These are phyloP conservation scores for Russula ochroleuca DNA, from an alignment of 768 basidiomycete species.

Conservation along the genomic window DNA sequence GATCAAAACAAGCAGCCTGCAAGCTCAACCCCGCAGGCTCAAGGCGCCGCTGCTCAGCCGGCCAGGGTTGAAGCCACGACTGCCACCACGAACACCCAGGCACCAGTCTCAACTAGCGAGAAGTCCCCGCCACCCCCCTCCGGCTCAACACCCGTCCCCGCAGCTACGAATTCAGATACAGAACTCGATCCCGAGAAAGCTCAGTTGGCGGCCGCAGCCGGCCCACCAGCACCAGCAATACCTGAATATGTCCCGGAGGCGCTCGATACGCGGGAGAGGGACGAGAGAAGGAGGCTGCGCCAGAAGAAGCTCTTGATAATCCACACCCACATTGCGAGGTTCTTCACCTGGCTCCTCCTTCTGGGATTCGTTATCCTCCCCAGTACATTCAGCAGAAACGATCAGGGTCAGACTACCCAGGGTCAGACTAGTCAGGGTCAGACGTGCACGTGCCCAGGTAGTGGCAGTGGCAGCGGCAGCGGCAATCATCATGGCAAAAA, in stretches of 20 bases:
- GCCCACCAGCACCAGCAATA: background rate
- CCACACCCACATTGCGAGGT: background rate
- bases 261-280: background rate
- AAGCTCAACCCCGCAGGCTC: background rate
- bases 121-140: background rate
- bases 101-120: background rate
- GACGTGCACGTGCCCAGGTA: no score
- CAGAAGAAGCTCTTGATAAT: background rate
- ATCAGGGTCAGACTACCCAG: no score
- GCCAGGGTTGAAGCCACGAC: background rate
- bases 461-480: no score
- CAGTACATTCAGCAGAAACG: background rate
- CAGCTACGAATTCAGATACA: background rate
- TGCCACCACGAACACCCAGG: background rate
- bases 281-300: background rate
- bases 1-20: background rate
- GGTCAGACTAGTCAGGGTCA: no score
- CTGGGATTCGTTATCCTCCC: constrained; percentile 3
- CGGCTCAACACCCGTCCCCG: background rate
- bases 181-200: background rate
- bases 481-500: no score
- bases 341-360: constrained; percentile 4
- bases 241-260: no score
- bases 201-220: background rate
- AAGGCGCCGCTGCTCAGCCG: background rate